These are phyloP conservation scores for Leishmania major DNA, from an alignment of 208 protist species.

Conservation along the genomic window DNA sequence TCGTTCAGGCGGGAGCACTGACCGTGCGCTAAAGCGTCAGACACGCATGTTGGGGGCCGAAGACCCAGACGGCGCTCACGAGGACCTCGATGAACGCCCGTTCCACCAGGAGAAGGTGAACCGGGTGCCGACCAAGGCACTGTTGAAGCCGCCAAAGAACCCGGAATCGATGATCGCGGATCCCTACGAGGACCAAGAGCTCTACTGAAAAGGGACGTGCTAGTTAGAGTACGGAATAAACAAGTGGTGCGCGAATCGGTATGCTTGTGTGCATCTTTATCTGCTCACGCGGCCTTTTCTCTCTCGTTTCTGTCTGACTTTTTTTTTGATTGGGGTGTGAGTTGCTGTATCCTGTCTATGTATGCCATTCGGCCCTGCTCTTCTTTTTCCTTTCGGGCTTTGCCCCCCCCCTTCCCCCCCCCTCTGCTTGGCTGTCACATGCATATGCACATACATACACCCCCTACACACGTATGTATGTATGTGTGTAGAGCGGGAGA, in stretches of 20 bases:
- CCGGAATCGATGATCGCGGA: conserved; percentile 39
- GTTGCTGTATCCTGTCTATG: neutral
- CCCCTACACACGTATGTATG: neutral
- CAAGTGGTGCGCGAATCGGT: neutral
- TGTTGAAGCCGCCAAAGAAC: conserved; percentile 46
- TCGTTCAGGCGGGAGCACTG: neutral
- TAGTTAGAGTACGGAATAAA: neutral
- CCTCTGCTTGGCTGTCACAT: neutral
- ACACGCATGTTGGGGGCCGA: conserved; percentile 26
- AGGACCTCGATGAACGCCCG: conserved; percentile 31
- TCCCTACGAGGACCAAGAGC: conserved; percentile 34
- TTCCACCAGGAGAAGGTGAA: conserved; percentile 43
- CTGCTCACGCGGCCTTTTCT: neutral
- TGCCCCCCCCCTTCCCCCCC: neutral
- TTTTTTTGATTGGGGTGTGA: neutral
- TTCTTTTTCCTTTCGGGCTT: neutral
- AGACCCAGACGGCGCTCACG: conserved; percentile 19
- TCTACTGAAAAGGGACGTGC: conserved; percentile 7
- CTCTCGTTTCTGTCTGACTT: neutral
- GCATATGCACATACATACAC: no score
- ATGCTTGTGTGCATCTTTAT: neutral
- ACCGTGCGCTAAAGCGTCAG: conserved; percentile 16
- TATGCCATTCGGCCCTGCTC: neutral
- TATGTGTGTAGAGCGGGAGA: neutral
- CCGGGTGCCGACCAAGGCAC: conserved; percentile 50